Evolutionary conservation across 495 filamentous ascomycete species (phyloP).

Genomic region (Hypoxylon lienhwacheense): DNA sequence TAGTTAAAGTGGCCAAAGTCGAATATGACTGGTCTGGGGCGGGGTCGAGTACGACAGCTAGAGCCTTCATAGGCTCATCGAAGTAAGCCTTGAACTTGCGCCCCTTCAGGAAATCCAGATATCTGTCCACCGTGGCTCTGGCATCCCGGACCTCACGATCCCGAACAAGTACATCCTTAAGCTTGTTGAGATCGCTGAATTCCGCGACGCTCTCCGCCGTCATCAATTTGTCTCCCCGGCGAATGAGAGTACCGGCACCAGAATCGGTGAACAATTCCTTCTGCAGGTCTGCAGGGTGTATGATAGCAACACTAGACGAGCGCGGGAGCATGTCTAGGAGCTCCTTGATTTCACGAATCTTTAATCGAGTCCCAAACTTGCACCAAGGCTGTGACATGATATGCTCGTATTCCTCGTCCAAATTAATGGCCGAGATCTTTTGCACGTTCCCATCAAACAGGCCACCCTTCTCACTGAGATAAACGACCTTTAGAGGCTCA

Average conservation of each 20-base stretch:
- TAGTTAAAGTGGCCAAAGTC: constrained; percentile 89
- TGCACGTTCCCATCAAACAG: constrained; percentile 92
- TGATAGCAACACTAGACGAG: constrained; percentile 95
- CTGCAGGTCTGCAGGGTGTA: constrained; percentile 90
- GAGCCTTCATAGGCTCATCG: constrained; percentile 93
- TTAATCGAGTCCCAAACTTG: constrained; percentile 89
- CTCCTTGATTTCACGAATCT: constrained; percentile 99
- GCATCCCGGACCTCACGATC: constrained; percentile 87
- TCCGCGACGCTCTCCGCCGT: constrained; percentile 72
- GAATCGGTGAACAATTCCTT: constrained; percentile 97
- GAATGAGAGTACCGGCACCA: constrained; percentile 91
- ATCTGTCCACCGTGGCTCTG: constrained; percentile 79
- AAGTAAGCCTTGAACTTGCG: constrained; percentile 91
- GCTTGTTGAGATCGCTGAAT: constrained; percentile 72
- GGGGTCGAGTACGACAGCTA: constrained; percentile 87
- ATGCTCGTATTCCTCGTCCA: constrained; percentile 95
- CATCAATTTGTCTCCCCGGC: constrained; percentile 87
- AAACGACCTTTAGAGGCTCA: constrained; percentile 96
- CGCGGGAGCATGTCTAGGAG: constrained; percentile 83
- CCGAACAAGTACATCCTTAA: constrained; percentile 82
- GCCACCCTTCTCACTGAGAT: constrained; percentile 96
- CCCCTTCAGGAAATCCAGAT: constrained; percentile 73
- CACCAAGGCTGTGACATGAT: constrained; percentile 97
- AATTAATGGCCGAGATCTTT: constrained; percentile 96
- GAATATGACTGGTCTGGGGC: constrained; percentile 57